Evolutionary conservation across 495 filamentous ascomycete species (phyloP).

Genomic region (Tuber borchii): DNA sequence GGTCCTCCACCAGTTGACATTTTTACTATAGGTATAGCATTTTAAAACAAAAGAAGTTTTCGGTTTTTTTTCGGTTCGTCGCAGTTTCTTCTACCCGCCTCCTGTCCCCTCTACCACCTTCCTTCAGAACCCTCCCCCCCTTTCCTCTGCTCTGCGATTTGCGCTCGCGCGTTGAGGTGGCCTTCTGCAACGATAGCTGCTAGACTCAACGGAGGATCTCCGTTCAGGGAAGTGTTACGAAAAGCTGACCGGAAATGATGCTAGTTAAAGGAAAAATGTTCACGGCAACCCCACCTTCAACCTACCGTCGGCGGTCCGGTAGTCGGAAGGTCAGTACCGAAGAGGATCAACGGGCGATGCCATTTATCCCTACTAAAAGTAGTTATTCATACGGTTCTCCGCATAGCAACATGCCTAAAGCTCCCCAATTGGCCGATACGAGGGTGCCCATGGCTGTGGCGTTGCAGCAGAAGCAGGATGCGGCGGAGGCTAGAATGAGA

Average conservation of each 20-base stretch:
- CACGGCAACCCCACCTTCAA: slow-evolving; percentile 35
- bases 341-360: slow-evolving; percentile 22
- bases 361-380: slow-evolving; percentile 35
- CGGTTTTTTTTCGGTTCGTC: slow-evolving; percentile 16
- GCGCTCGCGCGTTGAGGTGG: slow-evolving; percentile 9
- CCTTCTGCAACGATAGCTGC: background rate
- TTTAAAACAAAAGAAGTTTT: background rate
- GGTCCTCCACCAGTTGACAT: slow-evolving; percentile 9
- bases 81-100: slow-evolving; percentile 10
- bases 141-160: slow-evolving; percentile 12
- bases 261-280: slow-evolving; percentile 27
- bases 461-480: slow-evolving; percentile 36
- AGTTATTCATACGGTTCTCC: slow-evolving; percentile 47
- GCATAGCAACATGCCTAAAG: slow-evolving; percentile 43
- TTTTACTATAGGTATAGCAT: background rate
- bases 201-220: background rate
- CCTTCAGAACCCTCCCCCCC: background rate
- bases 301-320: slow-evolving; percentile 25
- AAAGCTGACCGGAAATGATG: background rate
- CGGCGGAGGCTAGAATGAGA: slow-evolving; percentile 33
- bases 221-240: background rate
- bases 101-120: background rate
- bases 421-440: slow-evolving; percentile 37
- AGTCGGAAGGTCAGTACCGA: slow-evolving; percentile 17
- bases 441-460: slow-evolving; percentile 36